A percentile compares a stretch with the other conserved stretches of the same genome.
Evolutionary conservation across 2,329 filamentous ascomycete genomes (phyloP).

Genomic region (Lachnum nothofagi): DNA sequence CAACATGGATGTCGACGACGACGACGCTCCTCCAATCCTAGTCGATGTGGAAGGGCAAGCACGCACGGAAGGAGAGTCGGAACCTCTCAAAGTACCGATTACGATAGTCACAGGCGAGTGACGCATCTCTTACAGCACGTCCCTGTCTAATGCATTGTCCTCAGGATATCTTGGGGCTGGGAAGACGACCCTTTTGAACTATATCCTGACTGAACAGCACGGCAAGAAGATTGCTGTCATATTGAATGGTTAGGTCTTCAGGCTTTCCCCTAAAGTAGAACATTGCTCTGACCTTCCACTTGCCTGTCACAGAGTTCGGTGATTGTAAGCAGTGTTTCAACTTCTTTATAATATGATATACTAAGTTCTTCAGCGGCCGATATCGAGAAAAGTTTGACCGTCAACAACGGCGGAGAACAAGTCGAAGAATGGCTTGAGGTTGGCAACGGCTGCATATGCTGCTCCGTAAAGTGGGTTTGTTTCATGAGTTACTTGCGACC

Average conservation of each 20-base stretch:
- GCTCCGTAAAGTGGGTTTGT: constrained; percentile 76
- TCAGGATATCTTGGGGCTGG: constrained; percentile 89
- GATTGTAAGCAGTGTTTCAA: constrained; percentile 54
- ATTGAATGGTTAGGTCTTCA: constrained; percentile 63
- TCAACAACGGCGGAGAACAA: constrained; percentile 76
- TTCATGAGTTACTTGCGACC: background rate
- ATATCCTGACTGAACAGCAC: constrained; percentile 90
- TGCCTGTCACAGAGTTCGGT: constrained; percentile 60
- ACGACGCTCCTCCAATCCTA: constrained; percentile 63
- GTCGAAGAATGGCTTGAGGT: constrained; percentile 94
- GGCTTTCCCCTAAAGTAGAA: background rate
- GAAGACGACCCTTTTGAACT: constrained; percentile 92
- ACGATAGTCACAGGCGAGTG: constrained; percentile 72
- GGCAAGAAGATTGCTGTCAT: constrained; percentile 98
- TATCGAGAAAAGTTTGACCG: constrained; percentile 91
- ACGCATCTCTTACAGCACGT: background rate
- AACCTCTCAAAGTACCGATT: constrained; percentile 67
- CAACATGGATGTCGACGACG: constrained; percentile 57
- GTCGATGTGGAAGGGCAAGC: constrained; percentile 42
- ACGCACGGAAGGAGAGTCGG: constrained; percentile 42
- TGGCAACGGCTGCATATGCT: constrained; percentile 95
- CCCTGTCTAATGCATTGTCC: constrained; percentile 3
- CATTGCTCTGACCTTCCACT: background rate
- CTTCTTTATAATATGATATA: constrained; percentile 1
- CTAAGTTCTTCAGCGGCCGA: constrained; percentile 57